These are phyloP conservation scores for Kalaharituber pfeilii DNA, from an alignment of 2,329 filamentous ascomycete species.

Conservation along the genomic window DNA sequence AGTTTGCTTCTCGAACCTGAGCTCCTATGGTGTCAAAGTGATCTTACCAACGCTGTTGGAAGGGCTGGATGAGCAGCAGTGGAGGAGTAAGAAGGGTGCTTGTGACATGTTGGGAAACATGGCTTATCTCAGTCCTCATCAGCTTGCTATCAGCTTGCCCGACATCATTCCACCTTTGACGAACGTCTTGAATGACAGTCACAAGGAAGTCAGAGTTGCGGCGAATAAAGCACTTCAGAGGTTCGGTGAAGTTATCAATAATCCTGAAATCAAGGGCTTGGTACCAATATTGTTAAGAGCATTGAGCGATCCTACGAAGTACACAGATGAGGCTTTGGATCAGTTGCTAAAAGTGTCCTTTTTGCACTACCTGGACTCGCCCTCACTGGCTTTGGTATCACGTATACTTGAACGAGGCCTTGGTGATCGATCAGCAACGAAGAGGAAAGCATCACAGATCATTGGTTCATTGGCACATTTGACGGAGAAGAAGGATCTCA, in stretches of 20 bases:
- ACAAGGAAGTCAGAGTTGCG: conserved; percentile 84
- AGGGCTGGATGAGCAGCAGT: conserved; percentile 85
- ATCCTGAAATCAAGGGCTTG: conserved; percentile 87
- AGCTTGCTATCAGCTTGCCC: conserved; percentile 77
- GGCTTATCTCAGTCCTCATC: conserved; percentile 93
- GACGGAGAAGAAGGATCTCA: conserved; percentile 86
- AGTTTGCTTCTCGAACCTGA: conserved; percentile 80
- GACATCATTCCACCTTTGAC: conserved; percentile 95
- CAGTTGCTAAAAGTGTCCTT: conserved; percentile 96
- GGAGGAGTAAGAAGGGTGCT: conserved; percentile 96
- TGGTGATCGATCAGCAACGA: conserved; percentile 79
- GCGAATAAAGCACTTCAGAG: conserved; percentile 93
- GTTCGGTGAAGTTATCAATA: conserved; percentile 95
- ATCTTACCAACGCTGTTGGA: conserved; percentile 81
- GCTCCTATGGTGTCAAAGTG: conserved; percentile 88
- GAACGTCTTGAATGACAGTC: conserved; percentile 84
- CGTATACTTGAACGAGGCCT: conserved; percentile 89
- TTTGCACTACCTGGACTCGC: conserved; percentile 93
- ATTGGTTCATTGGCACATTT: conserved; percentile 95
- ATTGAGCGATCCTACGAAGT: conserved; percentile 89
- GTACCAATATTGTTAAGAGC: conserved; percentile 88
- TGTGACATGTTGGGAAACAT: conserved; percentile 94
- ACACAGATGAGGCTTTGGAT: conserved; percentile 88
- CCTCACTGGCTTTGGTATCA: conserved; percentile 83
- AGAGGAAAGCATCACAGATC: conserved; percentile 90